Evolutionary conservation across 192 early-diverging fungal genomes (phyloP).

Genomic region (Dimargaris verticillata): DNA sequence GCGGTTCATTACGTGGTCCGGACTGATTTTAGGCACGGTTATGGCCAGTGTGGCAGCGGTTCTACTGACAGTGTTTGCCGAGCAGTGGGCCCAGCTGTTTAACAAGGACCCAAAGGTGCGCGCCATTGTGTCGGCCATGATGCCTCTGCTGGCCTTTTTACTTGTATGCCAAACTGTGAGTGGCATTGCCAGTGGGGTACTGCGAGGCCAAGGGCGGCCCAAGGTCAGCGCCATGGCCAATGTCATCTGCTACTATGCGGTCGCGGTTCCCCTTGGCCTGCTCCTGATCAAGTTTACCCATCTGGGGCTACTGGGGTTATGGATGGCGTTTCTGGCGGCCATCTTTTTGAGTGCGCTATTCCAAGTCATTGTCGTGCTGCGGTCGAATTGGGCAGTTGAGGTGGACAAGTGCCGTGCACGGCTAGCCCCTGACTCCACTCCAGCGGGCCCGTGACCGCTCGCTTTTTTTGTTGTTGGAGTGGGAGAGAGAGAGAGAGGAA

Average conservation of each 20-base stretch:
- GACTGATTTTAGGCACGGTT: not conserved
- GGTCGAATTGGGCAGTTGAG: not conserved
- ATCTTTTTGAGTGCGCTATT: not conserved
- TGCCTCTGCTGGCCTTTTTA: not conserved
- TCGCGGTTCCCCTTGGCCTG: slow-evolving; percentile 48
- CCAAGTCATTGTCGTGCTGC: not conserved
- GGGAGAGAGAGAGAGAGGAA: too few relatives aligned
- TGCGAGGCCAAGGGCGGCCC: slow-evolving; percentile 66
- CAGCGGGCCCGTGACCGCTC: too few relatives aligned
- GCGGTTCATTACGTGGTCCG: not conserved
- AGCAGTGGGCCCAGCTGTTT: slow-evolving; percentile 5
- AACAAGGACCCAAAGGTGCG: not conserved
- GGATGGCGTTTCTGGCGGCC: not conserved
- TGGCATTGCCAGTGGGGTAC: slow-evolving; percentile 23
- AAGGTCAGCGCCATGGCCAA: slow-evolving; percentile 42
- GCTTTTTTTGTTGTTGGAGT: too few relatives aligned
- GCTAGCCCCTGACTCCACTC: slow-evolving; percentile 1
- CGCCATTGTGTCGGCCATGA: not conserved
- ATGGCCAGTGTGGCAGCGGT: not conserved
- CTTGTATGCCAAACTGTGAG: not conserved
- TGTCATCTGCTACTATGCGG: slow-evolving; percentile 43
- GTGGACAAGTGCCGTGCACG: not conserved
- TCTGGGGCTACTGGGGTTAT: not conserved
- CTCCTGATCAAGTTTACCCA: slow-evolving; percentile 24
- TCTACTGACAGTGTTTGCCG: not conserved